Evolutionary conservation across 23 red algal species (phyloP).

Genomic region (Agarophyton chilense): DNA sequence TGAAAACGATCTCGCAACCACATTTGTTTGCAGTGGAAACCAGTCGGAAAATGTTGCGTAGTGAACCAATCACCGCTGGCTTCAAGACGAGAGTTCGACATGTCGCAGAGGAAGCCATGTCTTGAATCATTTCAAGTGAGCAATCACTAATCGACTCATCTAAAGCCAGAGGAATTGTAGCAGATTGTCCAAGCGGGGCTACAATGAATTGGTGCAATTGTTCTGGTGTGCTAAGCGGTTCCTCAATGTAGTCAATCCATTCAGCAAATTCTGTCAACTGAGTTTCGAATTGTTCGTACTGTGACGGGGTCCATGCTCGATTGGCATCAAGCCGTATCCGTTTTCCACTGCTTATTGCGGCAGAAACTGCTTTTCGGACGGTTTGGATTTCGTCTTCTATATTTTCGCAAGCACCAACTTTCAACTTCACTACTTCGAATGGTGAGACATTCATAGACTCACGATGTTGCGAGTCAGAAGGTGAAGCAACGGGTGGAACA

Average conservation of each 20-base stretch:
- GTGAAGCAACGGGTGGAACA: too few relatives aligned
- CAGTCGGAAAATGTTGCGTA: background rate
- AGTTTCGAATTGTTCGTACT: constrained; percentile 27
- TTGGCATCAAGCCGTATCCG: constrained; percentile 62
- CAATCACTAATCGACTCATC: constrained; percentile 43
- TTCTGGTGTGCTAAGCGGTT: constrained; percentile 12
- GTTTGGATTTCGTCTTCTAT: background rate
- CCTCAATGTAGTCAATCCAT: constrained; percentile 56
- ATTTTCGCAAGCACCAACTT: constrained; percentile 24
- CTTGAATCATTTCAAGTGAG: background rate
- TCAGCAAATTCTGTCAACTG: background rate
- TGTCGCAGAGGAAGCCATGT: background rate
- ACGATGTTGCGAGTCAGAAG: background rate
- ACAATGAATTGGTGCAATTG: background rate
- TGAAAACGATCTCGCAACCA: constrained; percentile 25
- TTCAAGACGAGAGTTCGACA: constrained; percentile 39
- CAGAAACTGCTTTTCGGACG: background rate
- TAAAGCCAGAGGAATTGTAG: constrained; percentile 18
- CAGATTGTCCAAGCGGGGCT: background rate
- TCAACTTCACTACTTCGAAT: constrained; percentile 44
- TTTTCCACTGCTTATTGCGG: background rate
- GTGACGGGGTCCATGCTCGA: constrained; percentile 26
- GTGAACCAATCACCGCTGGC: constrained; percentile 47
- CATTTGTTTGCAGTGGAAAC: background rate
- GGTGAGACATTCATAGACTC: constrained; percentile 1